Evolutionary conservation across 2,329 filamentous ascomycete genomes (phyloP), one percentile per base, ranked within the genome.

Genomic region (Colletotrichum tofieldiae): DNA sequence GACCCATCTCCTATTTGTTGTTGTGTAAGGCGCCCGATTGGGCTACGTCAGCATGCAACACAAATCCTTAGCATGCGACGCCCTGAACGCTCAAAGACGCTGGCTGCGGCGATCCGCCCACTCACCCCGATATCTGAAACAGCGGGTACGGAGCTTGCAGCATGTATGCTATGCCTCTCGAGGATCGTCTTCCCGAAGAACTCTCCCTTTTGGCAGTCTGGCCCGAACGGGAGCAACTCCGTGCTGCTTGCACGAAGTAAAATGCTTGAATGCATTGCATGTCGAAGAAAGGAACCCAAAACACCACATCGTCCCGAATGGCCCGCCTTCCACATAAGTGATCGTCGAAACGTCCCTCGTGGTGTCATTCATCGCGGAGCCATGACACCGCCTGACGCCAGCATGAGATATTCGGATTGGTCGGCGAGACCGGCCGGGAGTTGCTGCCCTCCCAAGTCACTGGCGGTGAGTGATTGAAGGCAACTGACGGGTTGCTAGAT

Each of bases 111-210:
- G 65, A 68, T 58, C 65, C 65, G 69, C 65, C 69, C 69, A 71
- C 65, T 47, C 37, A 45, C 69, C 69, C 56, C 65, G 52, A 54
- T 59, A 69, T 72, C 59, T 72, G 69, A 72, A 72, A 72, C 69
- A 72, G 69, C 59, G 65, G 69, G 58, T 59, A 68, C 68, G 69
- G 52, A 59, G 69, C 58, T 58, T 59, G 65, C 69, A 63, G 69
- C 58, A 54, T n/a, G 45, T 55, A 62, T 54, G 65, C 65, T 61
- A 52, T 69, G 59, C 52, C 58, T 56, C 35, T 63, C n/a, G 65
- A 39, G 43, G 58, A 69, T 72, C 51, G 51, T 26, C 35, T 63
- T 45, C 32, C 56, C 32, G 59, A 35, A 23, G n/a, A 43, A 63
- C 35, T 26, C 39, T 37, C 32, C 63, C 35, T 63, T 63, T 54